Conservation (phyloP, 176 grass and related monocot genomes). For the Rhynchospora tenuis region DNA sequence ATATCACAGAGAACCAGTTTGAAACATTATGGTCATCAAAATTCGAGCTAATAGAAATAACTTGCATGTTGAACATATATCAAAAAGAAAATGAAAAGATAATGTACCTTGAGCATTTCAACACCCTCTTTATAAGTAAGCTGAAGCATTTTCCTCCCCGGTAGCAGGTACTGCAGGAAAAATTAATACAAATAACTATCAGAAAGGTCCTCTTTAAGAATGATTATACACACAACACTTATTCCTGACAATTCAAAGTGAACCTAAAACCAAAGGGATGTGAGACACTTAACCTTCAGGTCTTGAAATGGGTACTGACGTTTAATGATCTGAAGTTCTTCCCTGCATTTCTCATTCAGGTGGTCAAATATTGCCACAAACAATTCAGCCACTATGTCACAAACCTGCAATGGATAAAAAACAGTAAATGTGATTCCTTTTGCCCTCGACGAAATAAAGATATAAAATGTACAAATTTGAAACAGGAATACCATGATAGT, state of each 20-base stretch:
- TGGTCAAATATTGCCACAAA: constrained; percentile 94
- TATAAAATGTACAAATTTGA: neutral
- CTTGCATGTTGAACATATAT: neutral
- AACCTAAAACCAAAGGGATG: neutral
- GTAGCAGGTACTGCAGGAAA: constrained; percentile 56
- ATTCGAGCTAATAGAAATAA: too few relatives aligned
- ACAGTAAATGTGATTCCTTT: neutral
- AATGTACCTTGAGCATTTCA: constrained; percentile 79
- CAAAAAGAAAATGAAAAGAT: neutral
- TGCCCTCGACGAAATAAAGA: neutral
- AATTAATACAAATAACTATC: constrained; percentile 23
- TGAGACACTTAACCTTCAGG: neutral
- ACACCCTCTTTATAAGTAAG: constrained; percentile 79
- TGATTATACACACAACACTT: neutral
- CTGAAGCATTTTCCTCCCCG: constrained; percentile 48
- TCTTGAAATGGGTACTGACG: constrained; percentile 77
- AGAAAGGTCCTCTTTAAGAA: neutral
- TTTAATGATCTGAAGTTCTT: constrained; percentile 80
- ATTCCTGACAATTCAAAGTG: neutral
- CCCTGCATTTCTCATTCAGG: constrained; percentile 62
- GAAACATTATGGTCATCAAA: neutral
- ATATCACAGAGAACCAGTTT: neutral
- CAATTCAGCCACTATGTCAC: constrained; percentile 76
- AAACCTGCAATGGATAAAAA: constrained; percentile 46
- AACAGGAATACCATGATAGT: neutral